A percentile compares a stretch with the other conserved stretches of the same genome.
Conservation (phyloP, 371 early-diverging fungal species). For the Circinella umbellata region DNA sequence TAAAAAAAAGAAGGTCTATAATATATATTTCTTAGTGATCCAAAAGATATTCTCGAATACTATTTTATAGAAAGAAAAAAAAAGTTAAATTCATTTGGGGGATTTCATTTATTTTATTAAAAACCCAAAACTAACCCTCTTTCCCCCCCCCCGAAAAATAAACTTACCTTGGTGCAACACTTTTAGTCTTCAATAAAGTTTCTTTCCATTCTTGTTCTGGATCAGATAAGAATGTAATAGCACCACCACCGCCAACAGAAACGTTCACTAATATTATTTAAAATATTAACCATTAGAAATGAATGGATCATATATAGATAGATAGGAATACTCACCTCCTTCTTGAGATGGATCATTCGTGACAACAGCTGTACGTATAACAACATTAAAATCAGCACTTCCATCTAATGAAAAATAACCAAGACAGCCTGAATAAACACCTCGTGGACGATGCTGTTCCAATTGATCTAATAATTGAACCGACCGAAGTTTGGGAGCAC, state of each 20-base stretch:
- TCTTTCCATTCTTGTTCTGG: conserved; percentile 90
- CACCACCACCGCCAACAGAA: conserved; percentile 94
- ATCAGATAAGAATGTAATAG: conserved; percentile 85
- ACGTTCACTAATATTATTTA: conserved; percentile 54
- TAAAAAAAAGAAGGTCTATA: too few relatives aligned
- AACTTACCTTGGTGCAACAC: conserved; percentile 54
- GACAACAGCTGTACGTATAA: conserved; percentile 82
- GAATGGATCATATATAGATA: not conserved
- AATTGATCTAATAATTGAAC: conserved; percentile 80
- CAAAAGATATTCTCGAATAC: too few relatives aligned
- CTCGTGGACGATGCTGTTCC: conserved; percentile 73
- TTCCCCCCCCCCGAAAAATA: too few relatives aligned
- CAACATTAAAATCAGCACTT: conserved; percentile 76
- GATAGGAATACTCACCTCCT: conserved; percentile 12
- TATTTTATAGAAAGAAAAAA: too few relatives aligned
- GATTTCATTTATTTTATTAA: too few relatives aligned
- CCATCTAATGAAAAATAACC: conserved; percentile 84
- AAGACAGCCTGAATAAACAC: conserved; percentile 91
- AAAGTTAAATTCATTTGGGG: too few relatives aligned
- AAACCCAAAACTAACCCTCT: too few relatives aligned
- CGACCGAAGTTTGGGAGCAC: conserved; percentile 93
- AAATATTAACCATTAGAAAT: conserved; percentile 13
- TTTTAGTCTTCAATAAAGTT: conserved; percentile 65
- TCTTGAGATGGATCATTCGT: conserved; percentile 20
- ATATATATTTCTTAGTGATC: too few relatives aligned